These are phyloP conservation scores for Inonotus obliquus DNA, from an alignment of 1,284 basidiomycete species.

Conservation along the genomic window DNA sequence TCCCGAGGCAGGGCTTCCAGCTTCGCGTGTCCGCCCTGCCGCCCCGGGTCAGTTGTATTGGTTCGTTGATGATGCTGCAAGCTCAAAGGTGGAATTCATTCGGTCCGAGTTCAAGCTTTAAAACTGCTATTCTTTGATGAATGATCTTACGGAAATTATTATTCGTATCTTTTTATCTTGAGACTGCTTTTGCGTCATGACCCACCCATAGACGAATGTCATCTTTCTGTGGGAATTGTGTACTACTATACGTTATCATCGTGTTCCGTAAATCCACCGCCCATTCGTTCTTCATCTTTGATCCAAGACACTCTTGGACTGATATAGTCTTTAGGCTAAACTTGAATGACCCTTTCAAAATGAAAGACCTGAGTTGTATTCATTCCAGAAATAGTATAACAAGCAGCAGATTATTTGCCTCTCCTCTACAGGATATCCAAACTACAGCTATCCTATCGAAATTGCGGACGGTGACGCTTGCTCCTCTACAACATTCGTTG, in stretches of 20 bases:
- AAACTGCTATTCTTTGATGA: neutral
- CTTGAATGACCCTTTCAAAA: neutral
- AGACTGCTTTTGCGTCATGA: neutral
- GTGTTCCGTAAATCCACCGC: neutral
- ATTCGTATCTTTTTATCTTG: neutral
- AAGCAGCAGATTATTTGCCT: too few species aligned
- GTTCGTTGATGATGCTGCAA: constrained; percentile 86
- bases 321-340: neutral
- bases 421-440: too few species aligned
- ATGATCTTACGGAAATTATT: neutral
- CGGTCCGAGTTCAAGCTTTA: constrained; percentile 11
- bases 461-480: too few species aligned
- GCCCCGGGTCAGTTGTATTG: constrained; percentile 83
- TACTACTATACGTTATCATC: neutral
- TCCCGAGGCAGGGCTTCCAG: constrained; percentile 79
- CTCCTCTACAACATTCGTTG: neutral
- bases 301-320: neutral
- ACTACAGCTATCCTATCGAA: too few species aligned
- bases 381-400: neutral
- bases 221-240: neutral
- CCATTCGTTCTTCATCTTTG: neutral
- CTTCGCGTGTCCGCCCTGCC: constrained; percentile 57
- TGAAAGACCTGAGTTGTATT: neutral
- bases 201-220: neutral
- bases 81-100: constrained; percentile 52